Evolutionary conservation across 2,329 filamentous ascomycete species (phyloP), one percentile per base, ranked within the genome.

Genomic region (Tolypocladium endophyticum): DNA sequence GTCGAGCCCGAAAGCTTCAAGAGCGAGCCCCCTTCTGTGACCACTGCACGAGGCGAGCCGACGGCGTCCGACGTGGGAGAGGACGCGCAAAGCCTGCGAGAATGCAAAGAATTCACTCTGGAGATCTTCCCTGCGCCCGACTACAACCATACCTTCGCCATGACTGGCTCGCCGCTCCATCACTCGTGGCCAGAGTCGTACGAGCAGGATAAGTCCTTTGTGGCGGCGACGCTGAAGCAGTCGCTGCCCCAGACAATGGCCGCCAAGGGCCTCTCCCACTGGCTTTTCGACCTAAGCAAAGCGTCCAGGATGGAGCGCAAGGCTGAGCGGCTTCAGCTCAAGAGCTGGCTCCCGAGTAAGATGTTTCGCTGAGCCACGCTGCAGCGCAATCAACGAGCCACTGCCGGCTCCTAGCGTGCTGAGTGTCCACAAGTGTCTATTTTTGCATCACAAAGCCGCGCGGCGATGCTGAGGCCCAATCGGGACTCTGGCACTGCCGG

Each of bases 241-340:
- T 72, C 73, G 2, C 66, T 81, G 30, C 79, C 79, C 0, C 61
- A 67, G 8, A 73, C 67, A 39, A 68, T 78, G 59, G 69, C 70
- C 20, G 65, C 69, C 11, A 68, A 69, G 9, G 79, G 76, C 5
- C 67, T 81, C 38, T 70, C 70, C 30, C 75, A 80, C 63, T 82
- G 79, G 79, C 65, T 66, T 20, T 57, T 72, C 23, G 68, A 69
- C 50, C 57, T 66, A 20, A 65, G 68, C 25, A 56, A 52, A 11
- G 57, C 45, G 25, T 9, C 30, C n/a, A 54, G 45, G 18, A 54
- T 45, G 25, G 58, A 59, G 38, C 45, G 52, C 33, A 64, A 64
- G 59, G 55, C 52, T 2, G 64, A 63, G 58, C 62, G 66, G 25
- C 53, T 64, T 30, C 64, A 64, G 53, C 23, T 66, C 33, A 68